Evolutionary conservation across 148 eudicot species (phyloP).

Genomic region (Nyssa sinensis): DNA sequence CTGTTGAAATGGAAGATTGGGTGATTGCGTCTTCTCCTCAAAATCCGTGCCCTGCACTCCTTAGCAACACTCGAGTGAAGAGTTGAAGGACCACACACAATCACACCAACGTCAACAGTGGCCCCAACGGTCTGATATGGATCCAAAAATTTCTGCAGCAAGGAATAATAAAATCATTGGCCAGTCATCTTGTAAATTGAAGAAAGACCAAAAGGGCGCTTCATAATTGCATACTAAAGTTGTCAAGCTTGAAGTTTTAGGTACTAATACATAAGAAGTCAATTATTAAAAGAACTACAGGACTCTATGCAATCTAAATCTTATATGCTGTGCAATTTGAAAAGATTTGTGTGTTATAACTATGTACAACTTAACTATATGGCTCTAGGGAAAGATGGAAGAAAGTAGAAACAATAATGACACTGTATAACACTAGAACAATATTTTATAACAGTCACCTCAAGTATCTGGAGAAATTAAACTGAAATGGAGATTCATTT

Average conservation of each 20-base stretch:
- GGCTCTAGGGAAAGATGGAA: no score
- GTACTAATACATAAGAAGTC: no score
- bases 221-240: not conserved
- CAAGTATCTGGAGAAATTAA: no score
- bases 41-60: slow-evolving; percentile 63
- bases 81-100: slow-evolving; percentile 80
- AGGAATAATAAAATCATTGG: not conserved
- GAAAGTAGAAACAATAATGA: no score
- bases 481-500: no score
- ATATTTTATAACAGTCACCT: no score
- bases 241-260: not conserved
- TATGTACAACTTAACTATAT: no score
- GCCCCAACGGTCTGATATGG: slow-evolving; percentile 55
- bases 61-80: slow-evolving; percentile 74
- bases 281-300: no score
- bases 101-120: slow-evolving; percentile 68
- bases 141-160: slow-evolving; percentile 64
- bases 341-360: no score
- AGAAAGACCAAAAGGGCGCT: not conserved
- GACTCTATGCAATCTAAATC: no score
- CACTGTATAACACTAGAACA: no score
- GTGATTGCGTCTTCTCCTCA: slow-evolving; percentile 40
- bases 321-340: no score
- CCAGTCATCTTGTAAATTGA: not conserved
- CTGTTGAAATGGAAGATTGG: slow-evolving; percentile 82